Evolutionary conservation across 805 yeast species (phyloP), one percentile per base, ranked within the genome.

Genomic region (Pichia scutulata): DNA sequence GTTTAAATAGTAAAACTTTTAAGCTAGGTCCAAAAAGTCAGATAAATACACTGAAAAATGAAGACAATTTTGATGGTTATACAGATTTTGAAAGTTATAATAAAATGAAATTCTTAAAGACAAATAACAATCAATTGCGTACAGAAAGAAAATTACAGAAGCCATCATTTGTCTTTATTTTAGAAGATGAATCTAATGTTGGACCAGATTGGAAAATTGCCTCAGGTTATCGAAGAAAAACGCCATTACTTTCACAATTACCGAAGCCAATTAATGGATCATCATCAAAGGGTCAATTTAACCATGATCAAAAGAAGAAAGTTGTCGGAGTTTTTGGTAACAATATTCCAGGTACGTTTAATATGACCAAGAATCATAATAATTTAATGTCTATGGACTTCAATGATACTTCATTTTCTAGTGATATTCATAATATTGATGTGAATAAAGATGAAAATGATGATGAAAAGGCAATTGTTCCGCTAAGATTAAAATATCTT

Each of bases 201-300:
- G 77, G 77, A 0, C 82, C 82, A 0, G 61, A 64, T 4, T 81
- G 84, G 84, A 64, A 65, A 43, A 64, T 64, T 26, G 76, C 82
- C 45, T 53, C 67, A 24, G 69, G 69, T n/a, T 77, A 66, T 54
- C 72, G 79, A 56, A 60, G 63, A 18, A 67, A 73, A 48, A 56
- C 73, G 0, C 84, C 85, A 0, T 61, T 69, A 45, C 59, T 73
- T 6, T 67, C 71, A 40, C 65, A 65, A n/a, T 49, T 65, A 18
- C 67, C 69, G 8, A 49, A 50, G 3, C 49, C 53, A 26, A 50
- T 50, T 8, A 53, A 52, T 41, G 53, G 53, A 16, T 43, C 22
- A 25, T 50, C 53, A 5, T 46, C 47, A 23, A 52, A 50, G 24
- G 48, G 53, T 28, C 54, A 47, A 40, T 36, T 48, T 10, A 51